Evolutionary conservation across 1,284 basidiomycete species (phyloP).

Genomic region (Ustilago loliicola): DNA sequence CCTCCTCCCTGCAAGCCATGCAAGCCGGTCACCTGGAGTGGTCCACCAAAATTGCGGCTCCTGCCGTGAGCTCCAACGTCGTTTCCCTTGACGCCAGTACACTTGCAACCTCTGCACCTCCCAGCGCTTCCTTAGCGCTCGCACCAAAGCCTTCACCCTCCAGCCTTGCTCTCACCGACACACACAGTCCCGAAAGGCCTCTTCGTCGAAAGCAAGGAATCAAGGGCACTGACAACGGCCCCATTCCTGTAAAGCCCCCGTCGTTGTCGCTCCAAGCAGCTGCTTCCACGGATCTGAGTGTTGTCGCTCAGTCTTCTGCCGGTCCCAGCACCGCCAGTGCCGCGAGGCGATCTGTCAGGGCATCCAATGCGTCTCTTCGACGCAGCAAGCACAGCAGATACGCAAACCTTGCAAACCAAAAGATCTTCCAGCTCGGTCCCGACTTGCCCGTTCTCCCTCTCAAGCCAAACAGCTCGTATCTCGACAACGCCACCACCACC

Average conservation of each 20-base stretch:
- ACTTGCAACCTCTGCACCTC: not conserved
- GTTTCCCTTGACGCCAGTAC: not conserved
- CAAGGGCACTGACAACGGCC: not conserved
- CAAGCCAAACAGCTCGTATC: constrained; percentile 7
- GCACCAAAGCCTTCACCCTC: constrained; percentile 23
- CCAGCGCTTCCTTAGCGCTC: constrained; percentile 3
- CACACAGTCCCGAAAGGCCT: not conserved
- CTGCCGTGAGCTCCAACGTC: constrained; percentile 3
- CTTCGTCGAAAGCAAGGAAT: not conserved
- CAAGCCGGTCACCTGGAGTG: not conserved
- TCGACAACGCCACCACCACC: constrained; percentile 39
- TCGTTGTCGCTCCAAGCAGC: constrained; percentile 15
- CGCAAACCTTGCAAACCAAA: constrained; percentile 6
- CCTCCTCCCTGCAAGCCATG: not conserved
- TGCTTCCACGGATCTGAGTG: not conserved
- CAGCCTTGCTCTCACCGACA: not conserved
- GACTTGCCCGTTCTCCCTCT: constrained; percentile 23
- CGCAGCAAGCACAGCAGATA: constrained; percentile 8
- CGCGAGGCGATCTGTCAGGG: not conserved
- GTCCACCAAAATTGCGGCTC: constrained; percentile 26
- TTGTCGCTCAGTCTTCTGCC: constrained; percentile 1
- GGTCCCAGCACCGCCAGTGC: constrained; percentile 3
- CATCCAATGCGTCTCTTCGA: constrained; percentile 3
- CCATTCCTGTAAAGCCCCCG: not conserved
- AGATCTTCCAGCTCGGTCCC: constrained; percentile 5